These are phyloP conservation scores for Candida verbasci DNA, from an alignment of 805 yeast species.

Conservation along the genomic window DNA sequence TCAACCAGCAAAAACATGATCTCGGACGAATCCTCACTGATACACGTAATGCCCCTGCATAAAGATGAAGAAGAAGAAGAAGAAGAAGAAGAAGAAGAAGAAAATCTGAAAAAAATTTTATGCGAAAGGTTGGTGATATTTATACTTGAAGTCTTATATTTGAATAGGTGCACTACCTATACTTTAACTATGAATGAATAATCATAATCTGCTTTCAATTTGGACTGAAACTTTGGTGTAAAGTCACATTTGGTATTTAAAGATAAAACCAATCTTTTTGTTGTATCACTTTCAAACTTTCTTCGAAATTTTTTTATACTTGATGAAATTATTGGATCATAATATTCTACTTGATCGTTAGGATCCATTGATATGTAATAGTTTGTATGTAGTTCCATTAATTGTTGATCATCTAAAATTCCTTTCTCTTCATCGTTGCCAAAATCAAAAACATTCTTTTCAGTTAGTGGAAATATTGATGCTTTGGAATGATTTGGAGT, in stretches of 20 bases:
- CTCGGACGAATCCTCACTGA: conserved; percentile 99
- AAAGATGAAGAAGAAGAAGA: conserved; percentile 60
- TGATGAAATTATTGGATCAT: conserved; percentile 12
- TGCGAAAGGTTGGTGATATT: conserved; percentile 4
- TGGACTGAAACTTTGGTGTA: too few relatives aligned
- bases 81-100: conserved; percentile 5
- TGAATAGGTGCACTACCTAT: neutral
- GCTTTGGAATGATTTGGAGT: too few relatives aligned
- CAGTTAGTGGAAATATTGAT: too few relatives aligned
- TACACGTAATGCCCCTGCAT: conserved; percentile 99
- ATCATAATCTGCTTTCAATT: neutral
- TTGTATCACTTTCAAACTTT: conserved; percentile 1
- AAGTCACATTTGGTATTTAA: conserved; percentile 1
- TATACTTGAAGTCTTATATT: neutral
- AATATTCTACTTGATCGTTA: conserved; percentile 11
- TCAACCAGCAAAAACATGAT: conserved; percentile 99
- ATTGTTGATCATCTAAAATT: conserved; percentile 32
- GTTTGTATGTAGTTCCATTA: conserved; percentile 37
- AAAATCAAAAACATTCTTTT: too few relatives aligned
- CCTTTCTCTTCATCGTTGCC: conserved; percentile 26
- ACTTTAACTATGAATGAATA: conserved; percentile 5
- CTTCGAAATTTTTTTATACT: neutral
- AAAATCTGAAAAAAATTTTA: neutral
- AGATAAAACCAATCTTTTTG: conserved; percentile 1
- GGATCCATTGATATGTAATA: conserved; percentile 26